Evolutionary conservation across 2,329 filamentous ascomycete species (phyloP).

Genomic region (Teratosphaeria nubilosa): DNA sequence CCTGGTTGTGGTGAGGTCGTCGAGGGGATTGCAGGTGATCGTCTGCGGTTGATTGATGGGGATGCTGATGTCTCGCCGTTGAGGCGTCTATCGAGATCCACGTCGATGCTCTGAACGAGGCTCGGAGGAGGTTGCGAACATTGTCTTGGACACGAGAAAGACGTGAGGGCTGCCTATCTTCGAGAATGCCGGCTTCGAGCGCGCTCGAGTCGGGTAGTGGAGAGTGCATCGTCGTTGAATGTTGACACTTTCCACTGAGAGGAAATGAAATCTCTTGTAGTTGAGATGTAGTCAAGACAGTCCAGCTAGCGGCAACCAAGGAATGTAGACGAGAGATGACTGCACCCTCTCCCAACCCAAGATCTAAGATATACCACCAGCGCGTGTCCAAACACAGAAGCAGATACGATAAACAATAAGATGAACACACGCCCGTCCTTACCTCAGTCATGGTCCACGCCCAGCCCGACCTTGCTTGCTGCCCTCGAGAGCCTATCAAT

Average conservation of each 20-base stretch:
- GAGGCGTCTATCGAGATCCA: neutral
- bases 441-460: neutral
- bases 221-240: conserved; percentile 10
- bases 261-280: neutral
- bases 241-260: neutral
- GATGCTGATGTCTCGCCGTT: neutral
- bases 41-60: conserved; percentile 1
- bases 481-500: neutral
- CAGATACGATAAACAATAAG: neutral
- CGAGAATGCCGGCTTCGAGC: conserved; percentile 25
- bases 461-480: neutral
- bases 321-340: neutral
- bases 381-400: neutral
- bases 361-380: neutral
- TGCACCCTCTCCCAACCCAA: neutral
- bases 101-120: conserved; percentile 16
- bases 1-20: neutral
- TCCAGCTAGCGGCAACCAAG: neutral
- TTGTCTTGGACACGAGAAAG: conserved; percentile 24
- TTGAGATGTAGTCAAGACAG: neutral
- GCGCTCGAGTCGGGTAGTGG: conserved; percentile 23
- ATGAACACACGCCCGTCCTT: neutral
- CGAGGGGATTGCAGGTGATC: conserved; percentile 1
- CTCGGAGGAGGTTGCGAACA: conserved; percentile 23
- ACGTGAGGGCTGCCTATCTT: conserved; percentile 18